Conservation (phyloP, 768 basidiomycete genomes). For the Cystofilobasidium bisporidii region DNA sequence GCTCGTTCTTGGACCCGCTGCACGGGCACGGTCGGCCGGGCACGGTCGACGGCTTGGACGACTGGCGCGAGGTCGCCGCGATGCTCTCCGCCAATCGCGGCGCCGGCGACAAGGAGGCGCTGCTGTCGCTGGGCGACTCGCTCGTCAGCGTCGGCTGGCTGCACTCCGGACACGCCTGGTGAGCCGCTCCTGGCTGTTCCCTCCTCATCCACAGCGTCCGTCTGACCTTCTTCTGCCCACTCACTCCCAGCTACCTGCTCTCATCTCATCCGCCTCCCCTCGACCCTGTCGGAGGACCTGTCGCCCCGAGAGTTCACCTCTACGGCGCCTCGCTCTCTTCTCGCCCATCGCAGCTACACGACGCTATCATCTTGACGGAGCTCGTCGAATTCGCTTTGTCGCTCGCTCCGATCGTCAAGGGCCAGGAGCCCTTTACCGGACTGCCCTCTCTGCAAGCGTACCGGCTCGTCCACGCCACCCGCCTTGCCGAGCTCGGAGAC, state of each 20-base stretch:
- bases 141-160: constrained; percentile 60
- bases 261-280: constrained; percentile 70
- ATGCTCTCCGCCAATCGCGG: constrained; percentile 63
- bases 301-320: constrained; percentile 60
- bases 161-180: constrained; percentile 91
- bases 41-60: constrained; percentile 52
- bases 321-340: constrained; percentile 27
- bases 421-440: constrained; percentile 75
- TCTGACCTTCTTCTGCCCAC: constrained; percentile 1
- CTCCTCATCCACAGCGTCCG: not conserved
- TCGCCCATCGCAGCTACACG: constrained; percentile 46
- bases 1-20: not conserved
- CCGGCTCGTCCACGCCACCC: constrained; percentile 64
- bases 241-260: constrained; percentile 60
- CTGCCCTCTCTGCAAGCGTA: constrained; percentile 80
- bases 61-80: constrained; percentile 78
- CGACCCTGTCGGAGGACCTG: constrained; percentile 58
- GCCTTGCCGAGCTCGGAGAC: constrained; percentile 72
- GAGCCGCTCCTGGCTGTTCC: constrained; percentile 35
- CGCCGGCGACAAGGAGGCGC: constrained; percentile 58
- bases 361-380: constrained; percentile 76
- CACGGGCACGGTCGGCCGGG: not conserved
- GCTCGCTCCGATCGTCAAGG: constrained; percentile 60
- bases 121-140: constrained; percentile 77
- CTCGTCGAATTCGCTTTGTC: constrained; percentile 84